Evolutionary conservation across 768 basidiomycete species (phyloP).

Genomic region (Pisolithus marmoratus): DNA sequence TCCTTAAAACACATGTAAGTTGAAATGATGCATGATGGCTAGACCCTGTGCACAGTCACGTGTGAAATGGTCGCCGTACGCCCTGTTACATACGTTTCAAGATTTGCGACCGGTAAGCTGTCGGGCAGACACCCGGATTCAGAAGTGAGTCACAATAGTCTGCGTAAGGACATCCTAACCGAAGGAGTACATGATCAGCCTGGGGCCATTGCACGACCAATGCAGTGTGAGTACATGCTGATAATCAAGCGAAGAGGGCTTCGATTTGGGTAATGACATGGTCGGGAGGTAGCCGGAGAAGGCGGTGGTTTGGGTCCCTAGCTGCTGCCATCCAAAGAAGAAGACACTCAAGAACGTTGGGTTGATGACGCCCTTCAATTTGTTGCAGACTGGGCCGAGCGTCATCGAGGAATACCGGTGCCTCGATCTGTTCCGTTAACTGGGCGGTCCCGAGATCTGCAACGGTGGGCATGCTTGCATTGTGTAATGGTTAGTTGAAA

Average conservation of each 20-base stretch:
- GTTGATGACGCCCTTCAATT: background rate
- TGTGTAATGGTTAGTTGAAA: background rate
- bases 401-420: slow-evolving; percentile 8
- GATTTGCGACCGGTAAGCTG: too few species aligned
- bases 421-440: slow-evolving; percentile 5
- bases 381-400: background rate
- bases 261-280: background rate
- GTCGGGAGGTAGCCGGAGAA: background rate
- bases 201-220: background rate
- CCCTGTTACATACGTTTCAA: too few species aligned
- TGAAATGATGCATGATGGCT: too few species aligned
- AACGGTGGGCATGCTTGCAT: background rate
- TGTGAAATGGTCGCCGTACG: too few species aligned
- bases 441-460: slow-evolving; percentile 7
- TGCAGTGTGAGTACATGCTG: background rate
- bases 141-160: background rate
- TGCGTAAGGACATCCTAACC: background rate
- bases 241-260: background rate
- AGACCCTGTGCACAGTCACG: too few species aligned
- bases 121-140: too few species aligned
- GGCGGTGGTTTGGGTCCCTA: background rate
- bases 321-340: slow-evolving; percentile 9
- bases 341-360: slow-evolving; percentile 9
- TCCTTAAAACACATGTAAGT: too few species aligned
- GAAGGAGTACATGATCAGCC: background rate